These are phyloP conservation scores for Paramecium octaurelia DNA, from an alignment of 73 alveolate species.

Conservation along the genomic window DNA sequence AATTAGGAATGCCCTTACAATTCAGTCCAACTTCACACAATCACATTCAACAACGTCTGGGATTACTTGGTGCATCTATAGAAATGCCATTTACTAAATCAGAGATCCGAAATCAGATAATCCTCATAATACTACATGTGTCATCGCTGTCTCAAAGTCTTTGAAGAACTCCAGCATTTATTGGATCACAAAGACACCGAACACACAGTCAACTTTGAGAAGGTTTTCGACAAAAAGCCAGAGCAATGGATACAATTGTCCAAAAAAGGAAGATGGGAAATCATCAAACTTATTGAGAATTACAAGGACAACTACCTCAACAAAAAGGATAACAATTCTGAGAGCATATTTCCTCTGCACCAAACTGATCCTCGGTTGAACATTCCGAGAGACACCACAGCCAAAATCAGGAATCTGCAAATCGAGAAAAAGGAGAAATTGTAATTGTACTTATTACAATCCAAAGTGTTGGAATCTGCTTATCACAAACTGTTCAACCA, in stretches of 20 bases:
- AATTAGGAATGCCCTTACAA: background rate
- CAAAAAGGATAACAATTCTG: background rate
- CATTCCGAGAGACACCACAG: background rate
- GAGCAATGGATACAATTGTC: background rate
- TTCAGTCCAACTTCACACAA: background rate
- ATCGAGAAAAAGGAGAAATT: background rate
- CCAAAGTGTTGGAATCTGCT: background rate
- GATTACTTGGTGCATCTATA: background rate
- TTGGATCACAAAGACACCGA: background rate
- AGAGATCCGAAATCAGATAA: background rate
- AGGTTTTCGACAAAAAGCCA: background rate
- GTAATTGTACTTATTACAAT: background rate
- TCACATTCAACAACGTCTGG: background rate
- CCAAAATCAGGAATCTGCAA: background rate
- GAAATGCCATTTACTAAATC: background rate
- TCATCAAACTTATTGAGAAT: background rate
- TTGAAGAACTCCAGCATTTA: background rate
- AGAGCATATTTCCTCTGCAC: background rate
- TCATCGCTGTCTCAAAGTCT: background rate
- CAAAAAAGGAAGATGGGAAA: background rate
- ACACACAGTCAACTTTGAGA: background rate
- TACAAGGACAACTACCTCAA: background rate
- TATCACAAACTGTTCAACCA: background rate
- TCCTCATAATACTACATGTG: background rate
- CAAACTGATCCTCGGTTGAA: background rate